Conservation (phyloP, 1,284 basidiomycete genomes). For the Fomes fomentarius region DNA sequence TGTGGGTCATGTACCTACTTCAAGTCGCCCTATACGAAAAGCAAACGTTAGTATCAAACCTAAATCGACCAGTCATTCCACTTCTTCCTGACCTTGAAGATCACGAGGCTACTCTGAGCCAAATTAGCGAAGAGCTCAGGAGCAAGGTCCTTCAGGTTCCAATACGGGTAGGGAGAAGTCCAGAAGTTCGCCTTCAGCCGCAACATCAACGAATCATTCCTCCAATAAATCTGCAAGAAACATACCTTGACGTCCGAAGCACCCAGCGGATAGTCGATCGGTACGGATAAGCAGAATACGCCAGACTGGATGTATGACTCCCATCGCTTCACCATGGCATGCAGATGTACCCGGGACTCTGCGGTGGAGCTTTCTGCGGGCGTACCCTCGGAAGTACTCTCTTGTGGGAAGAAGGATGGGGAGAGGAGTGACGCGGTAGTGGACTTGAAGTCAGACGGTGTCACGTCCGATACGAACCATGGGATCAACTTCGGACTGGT, state of each 20-base stretch:
- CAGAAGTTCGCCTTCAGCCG: conserved; percentile 73
- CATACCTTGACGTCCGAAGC: conserved; percentile 40
- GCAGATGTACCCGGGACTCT: conserved; percentile 47
- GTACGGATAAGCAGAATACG: conserved; percentile 76
- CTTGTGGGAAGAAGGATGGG: conserved; percentile 56
- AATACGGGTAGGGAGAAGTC: conserved; percentile 85
- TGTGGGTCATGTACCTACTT: conserved; percentile 46
- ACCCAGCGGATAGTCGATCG: conserved; percentile 68
- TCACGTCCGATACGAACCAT: conserved; percentile 94
- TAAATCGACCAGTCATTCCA: conserved; percentile 33
- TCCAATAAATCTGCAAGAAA: too few species aligned
- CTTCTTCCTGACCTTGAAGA: conserved; percentile 73
- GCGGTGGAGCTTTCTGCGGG: conserved; percentile 16
- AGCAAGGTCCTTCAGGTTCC: conserved; percentile 71
- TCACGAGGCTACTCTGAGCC: conserved; percentile 73
- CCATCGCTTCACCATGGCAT: conserved; percentile 76
- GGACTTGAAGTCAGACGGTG: conserved; percentile 74
- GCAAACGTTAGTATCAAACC: background rate
- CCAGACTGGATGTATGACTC: conserved; percentile 69
- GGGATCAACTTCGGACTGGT: conserved; percentile 85
- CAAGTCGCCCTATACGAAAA: conserved; percentile 71
- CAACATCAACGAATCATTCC: too few species aligned
- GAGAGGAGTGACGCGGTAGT: conserved; percentile 59
- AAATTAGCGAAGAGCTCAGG: conserved; percentile 64
- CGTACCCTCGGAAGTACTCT: conserved; percentile 5